A percentile compares a stretch with the other conserved stretches of the same genome.
Evolutionary conservation across 352 stramenopile genomes (phyloP).

Genomic region (Globisporangium irregulare): DNA sequence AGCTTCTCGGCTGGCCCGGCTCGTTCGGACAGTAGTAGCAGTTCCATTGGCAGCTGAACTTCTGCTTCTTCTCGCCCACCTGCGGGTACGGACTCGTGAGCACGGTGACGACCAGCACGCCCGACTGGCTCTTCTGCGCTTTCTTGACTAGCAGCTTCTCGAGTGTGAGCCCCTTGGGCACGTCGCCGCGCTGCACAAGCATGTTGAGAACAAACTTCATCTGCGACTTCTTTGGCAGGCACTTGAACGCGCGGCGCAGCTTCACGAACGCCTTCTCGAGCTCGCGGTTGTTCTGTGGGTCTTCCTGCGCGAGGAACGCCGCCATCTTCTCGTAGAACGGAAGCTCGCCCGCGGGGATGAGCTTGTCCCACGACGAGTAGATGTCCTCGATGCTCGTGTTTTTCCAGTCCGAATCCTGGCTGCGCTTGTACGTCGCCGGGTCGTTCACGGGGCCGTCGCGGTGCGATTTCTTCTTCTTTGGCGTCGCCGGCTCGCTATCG

Average conservation of each 20-base stretch:
- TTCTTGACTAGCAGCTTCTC: conserved; percentile 88
- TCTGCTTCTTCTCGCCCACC: conserved; percentile 73
- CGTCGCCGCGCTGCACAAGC: conserved; percentile 62
- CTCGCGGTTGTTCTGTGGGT: conserved; percentile 72
- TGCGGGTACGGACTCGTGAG: conserved; percentile 89
- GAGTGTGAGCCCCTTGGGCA: conserved; percentile 46
- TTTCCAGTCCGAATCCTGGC: conserved; percentile 71
- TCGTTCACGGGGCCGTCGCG: conserved; percentile 59
- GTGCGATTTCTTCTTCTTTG: conserved; percentile 18
- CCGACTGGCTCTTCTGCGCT: conserved; percentile 86
- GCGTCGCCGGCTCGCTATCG: background rate
- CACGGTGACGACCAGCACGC: conserved; percentile 91
- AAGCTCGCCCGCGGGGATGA: conserved; percentile 66
- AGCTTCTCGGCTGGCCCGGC: conserved; percentile 88
- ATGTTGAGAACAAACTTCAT: conserved; percentile 86
- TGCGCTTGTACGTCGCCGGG: conserved; percentile 86
- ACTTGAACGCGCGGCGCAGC: conserved; percentile 86
- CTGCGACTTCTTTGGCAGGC: conserved; percentile 89
- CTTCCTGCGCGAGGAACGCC: conserved; percentile 65
- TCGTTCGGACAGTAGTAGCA: conserved; percentile 96
- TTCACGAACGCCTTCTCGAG: conserved; percentile 85
- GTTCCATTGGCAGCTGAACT: conserved; percentile 94
- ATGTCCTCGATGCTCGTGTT: conserved; percentile 87
- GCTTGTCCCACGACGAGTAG: conserved; percentile 80
- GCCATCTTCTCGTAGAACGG: conserved; percentile 79